phyloP scores from a whole-genome alignment of 1,284 basidiomycete genomes.

The Ceratobasidium sp. region DNA sequence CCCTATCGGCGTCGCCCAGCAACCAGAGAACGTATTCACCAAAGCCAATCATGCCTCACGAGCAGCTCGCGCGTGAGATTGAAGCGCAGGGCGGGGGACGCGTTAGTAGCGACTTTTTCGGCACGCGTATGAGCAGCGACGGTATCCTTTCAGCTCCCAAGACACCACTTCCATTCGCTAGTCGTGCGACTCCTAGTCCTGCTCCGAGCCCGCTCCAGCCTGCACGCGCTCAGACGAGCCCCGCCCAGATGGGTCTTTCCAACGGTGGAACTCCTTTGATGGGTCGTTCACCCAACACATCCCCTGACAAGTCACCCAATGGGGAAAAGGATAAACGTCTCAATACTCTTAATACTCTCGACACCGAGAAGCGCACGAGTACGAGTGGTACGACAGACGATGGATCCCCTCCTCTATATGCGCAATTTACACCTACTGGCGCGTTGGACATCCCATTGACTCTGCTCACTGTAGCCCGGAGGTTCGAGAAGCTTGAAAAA shows the following conservation, averaged over 20 bases:
- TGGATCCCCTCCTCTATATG: constrained; percentile 73
- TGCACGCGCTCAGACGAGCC: constrained; percentile 44
- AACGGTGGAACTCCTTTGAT: constrained; percentile 31
- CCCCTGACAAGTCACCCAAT: constrained; percentile 38
- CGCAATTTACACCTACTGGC: constrained; percentile 74
- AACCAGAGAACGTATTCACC: constrained; percentile 68
- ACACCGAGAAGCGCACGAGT: constrained; percentile 62
- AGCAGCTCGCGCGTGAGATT: constrained; percentile 45
- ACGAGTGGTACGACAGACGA: constrained; percentile 59
- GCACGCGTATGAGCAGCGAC: constrained; percentile 34
- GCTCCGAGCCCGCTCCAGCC: constrained; percentile 43
- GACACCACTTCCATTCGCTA: constrained; percentile 46
- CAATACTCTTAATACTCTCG: constrained; percentile 61
- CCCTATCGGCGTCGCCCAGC: constrained; percentile 60
- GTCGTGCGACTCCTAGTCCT: constrained; percentile 37
- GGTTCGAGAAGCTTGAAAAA: constrained; percentile 87
- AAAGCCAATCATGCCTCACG: constrained; percentile 62
- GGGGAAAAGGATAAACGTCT: constrained; percentile 52
- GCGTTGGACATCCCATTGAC: constrained; percentile 79
- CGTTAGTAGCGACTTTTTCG: constrained; percentile 25
- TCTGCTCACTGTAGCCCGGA: constrained; percentile 73
- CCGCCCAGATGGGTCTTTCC: constrained; percentile 39
- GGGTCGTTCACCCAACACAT: constrained; percentile 39
- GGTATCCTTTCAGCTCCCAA: constrained; percentile 52
- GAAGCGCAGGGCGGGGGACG: constrained; percentile 43